Conservation (phyloP, 176 grass and related monocot genomes). For the Oryza nivara region DNA sequence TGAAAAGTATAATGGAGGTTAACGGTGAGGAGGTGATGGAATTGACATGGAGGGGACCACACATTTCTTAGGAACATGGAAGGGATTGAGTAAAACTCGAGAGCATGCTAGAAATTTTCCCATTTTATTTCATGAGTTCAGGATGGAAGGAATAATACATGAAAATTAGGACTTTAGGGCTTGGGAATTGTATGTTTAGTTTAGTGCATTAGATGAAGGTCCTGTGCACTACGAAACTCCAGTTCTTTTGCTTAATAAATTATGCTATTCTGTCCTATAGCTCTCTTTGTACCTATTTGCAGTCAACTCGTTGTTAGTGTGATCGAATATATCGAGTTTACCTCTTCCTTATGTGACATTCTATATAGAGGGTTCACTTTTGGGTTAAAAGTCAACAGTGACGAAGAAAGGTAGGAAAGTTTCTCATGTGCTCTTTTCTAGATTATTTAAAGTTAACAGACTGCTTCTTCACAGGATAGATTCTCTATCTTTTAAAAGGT, state of each 20-base stretch:
- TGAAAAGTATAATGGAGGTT: not conserved
- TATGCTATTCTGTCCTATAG: not conserved
- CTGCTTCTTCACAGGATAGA: conserved; percentile 50
- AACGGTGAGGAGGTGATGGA: not conserved
- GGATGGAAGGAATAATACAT: conserved; percentile 8
- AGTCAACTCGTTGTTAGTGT: conserved; percentile 38
- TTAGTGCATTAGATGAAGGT: conserved; percentile 19
- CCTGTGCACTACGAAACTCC: not conserved
- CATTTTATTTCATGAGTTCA: not conserved
- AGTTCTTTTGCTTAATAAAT: conserved; percentile 28
- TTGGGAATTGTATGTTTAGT: not conserved
- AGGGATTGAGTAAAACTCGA: not conserved
- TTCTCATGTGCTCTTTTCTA: conserved; percentile 41
- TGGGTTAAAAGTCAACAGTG: conserved; percentile 33
- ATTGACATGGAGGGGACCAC: not conserved
- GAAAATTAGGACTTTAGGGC: not conserved
- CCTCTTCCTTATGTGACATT: conserved; percentile 34
- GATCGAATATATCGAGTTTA: conserved; percentile 35
- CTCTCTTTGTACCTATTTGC: conserved; percentile 1
- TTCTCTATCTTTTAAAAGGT: conserved; percentile 52
- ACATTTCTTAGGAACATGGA: not conserved
- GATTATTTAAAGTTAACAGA: conserved; percentile 45
- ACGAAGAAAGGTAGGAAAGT: conserved; percentile 35
- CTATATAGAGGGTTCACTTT: conserved; percentile 47
- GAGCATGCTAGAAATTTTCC: too few species aligned